Conservation (phyloP, 768 basidiomycete genomes). For the Tricholoma terreum region DNA sequence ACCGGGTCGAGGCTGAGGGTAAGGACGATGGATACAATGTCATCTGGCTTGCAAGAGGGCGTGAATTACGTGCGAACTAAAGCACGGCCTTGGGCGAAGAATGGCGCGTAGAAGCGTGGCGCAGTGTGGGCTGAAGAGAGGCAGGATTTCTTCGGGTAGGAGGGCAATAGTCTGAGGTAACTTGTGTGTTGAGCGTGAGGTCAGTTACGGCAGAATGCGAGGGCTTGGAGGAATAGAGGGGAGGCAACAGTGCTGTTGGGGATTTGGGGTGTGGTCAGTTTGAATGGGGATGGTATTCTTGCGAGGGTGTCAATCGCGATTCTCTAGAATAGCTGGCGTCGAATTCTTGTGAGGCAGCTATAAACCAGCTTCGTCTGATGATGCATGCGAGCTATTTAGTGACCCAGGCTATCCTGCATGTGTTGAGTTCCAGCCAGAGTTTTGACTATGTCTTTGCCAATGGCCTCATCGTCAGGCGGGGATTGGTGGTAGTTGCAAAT, state of each 20-base stretch:
- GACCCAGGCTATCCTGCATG: no score
- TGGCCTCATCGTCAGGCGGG: no score
- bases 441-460: no score
- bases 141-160: slow-evolving; percentile 15
- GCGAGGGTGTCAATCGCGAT: no score
- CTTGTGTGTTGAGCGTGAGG: slow-evolving; percentile 13
- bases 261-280: slow-evolving; percentile 14
- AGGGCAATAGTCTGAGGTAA: slow-evolving; percentile 7
- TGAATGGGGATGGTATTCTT: no score
- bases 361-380: no score
- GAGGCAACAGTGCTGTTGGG: slow-evolving; percentile 14
- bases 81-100: slow-evolving; percentile 9
- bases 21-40: slow-evolving; percentile 3
- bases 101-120: slow-evolving; percentile 10
- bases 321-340: no score
- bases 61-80: slow-evolving; percentile 9
- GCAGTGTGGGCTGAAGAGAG: slow-evolving; percentile 11
- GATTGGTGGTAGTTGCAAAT: no score
- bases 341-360: no score
- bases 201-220: slow-evolving; percentile 8
- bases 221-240: slow-evolving; percentile 8
- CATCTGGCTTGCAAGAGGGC: slow-evolving; percentile 7
- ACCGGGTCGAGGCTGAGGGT: neutral
- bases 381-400: no score
- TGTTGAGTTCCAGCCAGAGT: no score